phyloP scores from a whole-genome alignment of 371 early-diverging fungal species.

The Mucor irregularis region DNA sequence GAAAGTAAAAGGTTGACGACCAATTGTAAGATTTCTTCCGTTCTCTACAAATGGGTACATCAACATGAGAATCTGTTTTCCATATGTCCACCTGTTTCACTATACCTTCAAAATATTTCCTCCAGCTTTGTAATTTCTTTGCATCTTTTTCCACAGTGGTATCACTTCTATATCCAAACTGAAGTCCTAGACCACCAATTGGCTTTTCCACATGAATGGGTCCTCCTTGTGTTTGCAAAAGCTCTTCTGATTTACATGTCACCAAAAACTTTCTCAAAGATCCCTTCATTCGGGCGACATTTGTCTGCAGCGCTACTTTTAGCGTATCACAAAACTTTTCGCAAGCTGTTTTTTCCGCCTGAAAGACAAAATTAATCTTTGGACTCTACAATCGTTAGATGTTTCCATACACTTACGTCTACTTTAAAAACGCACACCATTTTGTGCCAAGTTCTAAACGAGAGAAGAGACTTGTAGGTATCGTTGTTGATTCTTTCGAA shows the following conservation, averaged over 20 bases:
- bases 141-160: slow-evolving; percentile 70
- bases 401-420: slow-evolving; percentile 24
- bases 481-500: slow-evolving; percentile 75
- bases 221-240: slow-evolving; percentile 54
- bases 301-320: slow-evolving; percentile 49
- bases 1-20: slow-evolving; percentile 75
- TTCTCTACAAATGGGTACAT: slow-evolving; percentile 63
- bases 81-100: background rate
- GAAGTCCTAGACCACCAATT: slow-evolving; percentile 75
- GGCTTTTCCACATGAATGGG: slow-evolving; percentile 14
- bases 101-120: slow-evolving; percentile 68
- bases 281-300: slow-evolving; percentile 70
- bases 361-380: no score
- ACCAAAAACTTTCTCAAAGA: slow-evolving; percentile 73
- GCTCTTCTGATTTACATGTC: slow-evolving; percentile 75
- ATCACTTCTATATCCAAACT: slow-evolving; percentile 88
- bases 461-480: slow-evolving; percentile 43
- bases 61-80: slow-evolving; percentile 4
- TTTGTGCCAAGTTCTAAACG: slow-evolving; percentile 65
- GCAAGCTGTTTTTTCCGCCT: slow-evolving; percentile 23
- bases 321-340: slow-evolving; percentile 51
- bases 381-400: no score
- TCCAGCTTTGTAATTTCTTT: slow-evolving; percentile 76
- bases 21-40: slow-evolving; percentile 88
- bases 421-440: slow-evolving; percentile 51